Base-by-base conservation (phyloP, 2,329 filamentous ascomycete species). In the Arthrobotrys conoides region DNA sequence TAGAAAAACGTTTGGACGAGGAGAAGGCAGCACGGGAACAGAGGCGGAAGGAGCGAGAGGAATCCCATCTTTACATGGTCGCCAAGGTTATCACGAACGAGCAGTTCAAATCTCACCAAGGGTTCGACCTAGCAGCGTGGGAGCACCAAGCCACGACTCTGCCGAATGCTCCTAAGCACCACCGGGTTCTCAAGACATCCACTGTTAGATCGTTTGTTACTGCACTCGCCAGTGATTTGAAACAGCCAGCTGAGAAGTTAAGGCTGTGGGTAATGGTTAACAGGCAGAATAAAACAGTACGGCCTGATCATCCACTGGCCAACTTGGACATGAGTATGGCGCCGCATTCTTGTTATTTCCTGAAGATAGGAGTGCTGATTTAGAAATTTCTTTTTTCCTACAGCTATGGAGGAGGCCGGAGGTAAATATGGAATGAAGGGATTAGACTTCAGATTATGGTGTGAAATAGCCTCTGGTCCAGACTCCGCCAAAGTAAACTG, bases 241-340 rank as follows among this genome's bases (percentile, higher is more conserved):
- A 87, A 0, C 85, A 92, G 63, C 68, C 79, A 12, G 87, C 91
- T 0, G 90, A 90, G 71, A 89, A 89, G 79, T 85, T 98, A 24
- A 90, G 96, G 22, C 89, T 97, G 18, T 99, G 96, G 96, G 90
- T 93, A 69, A 97, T 99, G 94, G 96, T 99, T 0, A 98, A 97
- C 83, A 91, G 96, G 10, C 96, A 99, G 84, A 99, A 99, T 84
- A 97, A 97, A 85, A 99, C 96, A 0, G 91, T 93, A 44, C 90
- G 96, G 18, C 96, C 96, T 0, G 96, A 99, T 83, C 91, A 93
- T 75, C 93, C 94, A 0, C 90, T 99, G 61, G 89, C 89, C 83
- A 94, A 97, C 82, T 86, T 90, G 1, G 88, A 91, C 4, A 91
- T 93, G 84, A 94, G 81, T 82, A 82, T 70, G 81, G 59, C 27